phyloP scores from a whole-genome alignment of 352 stramenopile species.

The Poterioochromonas sp. region DNA sequence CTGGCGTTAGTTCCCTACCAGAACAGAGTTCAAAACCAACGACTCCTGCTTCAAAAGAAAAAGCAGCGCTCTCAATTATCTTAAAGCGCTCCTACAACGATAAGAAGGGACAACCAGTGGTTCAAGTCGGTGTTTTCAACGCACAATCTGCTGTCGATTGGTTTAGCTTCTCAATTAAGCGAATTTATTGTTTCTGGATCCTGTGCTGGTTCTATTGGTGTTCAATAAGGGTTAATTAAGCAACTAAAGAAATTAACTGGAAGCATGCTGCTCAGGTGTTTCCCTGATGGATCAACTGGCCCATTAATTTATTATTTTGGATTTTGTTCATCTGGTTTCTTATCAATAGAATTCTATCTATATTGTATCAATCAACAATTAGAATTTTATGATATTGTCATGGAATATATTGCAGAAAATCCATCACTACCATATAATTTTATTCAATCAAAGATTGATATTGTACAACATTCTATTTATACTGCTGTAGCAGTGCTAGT shows the following conservation, averaged over 20 bases:
- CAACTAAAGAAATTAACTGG: slow-evolving; percentile 25
- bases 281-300: slow-evolving; percentile 33
- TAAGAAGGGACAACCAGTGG: slow-evolving; percentile 11
- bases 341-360: neutral
- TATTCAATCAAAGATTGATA: slow-evolving; percentile 36
- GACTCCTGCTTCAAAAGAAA: too few relatives aligned
- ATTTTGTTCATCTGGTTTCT: slow-evolving; percentile 25
- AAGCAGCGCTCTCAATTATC: too few relatives aligned
- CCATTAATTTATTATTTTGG: slow-evolving; percentile 34
- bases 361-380: slow-evolving; percentile 29
- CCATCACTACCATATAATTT: neutral
- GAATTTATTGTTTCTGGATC: slow-evolving; percentile 37
- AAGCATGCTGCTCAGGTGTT: slow-evolving; percentile 31
- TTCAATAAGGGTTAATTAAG: slow-evolving; percentile 32
- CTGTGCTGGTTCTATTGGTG: slow-evolving; percentile 38
- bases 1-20: too few relatives aligned
- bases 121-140: slow-evolving; percentile 35
- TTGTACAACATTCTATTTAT: slow-evolving; percentile 40
- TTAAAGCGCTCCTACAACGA: slow-evolving; percentile 26
- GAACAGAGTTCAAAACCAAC: too few relatives aligned
- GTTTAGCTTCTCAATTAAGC: slow-evolving; percentile 30
- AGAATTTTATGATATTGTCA: slow-evolving; percentile 32
- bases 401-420: neutral
- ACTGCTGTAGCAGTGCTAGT: slow-evolving; percentile 32
- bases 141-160: slow-evolving; percentile 36